Evolutionary conservation across 352 stramenopile species (phyloP).

Genomic region (Lagenidium giganteum): DNA sequence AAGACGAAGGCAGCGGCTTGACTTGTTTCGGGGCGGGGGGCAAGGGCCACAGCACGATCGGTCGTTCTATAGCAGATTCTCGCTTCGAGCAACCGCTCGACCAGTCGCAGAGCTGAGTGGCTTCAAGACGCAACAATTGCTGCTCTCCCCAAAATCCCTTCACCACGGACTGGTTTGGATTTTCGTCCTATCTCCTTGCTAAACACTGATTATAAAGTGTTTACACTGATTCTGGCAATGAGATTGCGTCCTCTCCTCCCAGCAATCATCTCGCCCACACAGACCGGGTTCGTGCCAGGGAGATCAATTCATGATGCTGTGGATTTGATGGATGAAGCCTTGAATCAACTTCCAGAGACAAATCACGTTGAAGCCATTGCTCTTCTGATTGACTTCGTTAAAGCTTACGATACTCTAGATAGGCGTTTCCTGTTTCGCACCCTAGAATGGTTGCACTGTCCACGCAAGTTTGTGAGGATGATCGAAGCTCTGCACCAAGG

Average conservation of each 20-base stretch:
- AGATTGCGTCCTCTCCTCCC: not conserved
- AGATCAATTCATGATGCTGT: constrained; percentile 2
- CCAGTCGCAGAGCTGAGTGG: too few relatives aligned
- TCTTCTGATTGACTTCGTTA: constrained; percentile 4
- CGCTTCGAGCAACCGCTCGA: too few relatives aligned
- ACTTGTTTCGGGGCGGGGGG: too few relatives aligned
- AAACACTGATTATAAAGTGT: constrained; percentile 9
- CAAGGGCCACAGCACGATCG: too few relatives aligned
- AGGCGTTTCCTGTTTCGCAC: not conserved
- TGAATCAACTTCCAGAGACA: too few relatives aligned
- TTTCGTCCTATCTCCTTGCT: too few relatives aligned
- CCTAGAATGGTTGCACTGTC: not conserved
- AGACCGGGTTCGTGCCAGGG: constrained; percentile 3
- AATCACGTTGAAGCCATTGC: not conserved
- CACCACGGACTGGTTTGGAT: too few relatives aligned
- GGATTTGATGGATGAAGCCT: not conserved
- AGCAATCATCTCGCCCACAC: not conserved
- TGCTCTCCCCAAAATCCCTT: too few relatives aligned
- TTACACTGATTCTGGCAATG: not conserved
- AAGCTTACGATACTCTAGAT: constrained; percentile 7
- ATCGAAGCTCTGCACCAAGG: not conserved
- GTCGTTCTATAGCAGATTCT: too few relatives aligned
- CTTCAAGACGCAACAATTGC: too few relatives aligned
- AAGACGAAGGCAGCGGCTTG: too few relatives aligned
- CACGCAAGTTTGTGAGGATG: not conserved